Conservation (phyloP, 768 basidiomycete genomes). For the Amanita subjunquillea region DNA sequence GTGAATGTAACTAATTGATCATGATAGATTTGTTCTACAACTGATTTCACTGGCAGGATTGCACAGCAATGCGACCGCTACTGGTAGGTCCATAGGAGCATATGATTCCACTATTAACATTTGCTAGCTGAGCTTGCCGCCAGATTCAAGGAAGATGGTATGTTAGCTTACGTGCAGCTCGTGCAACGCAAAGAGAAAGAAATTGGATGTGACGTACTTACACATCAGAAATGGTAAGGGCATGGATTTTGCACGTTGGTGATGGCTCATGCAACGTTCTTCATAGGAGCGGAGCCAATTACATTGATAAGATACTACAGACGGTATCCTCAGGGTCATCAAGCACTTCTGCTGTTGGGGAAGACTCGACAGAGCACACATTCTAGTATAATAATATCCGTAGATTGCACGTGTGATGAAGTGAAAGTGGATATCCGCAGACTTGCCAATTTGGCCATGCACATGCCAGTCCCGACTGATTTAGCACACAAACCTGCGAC, state of each 20-base stretch:
- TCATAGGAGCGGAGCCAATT: constrained; percentile 80
- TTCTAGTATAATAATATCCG: constrained; percentile 33
- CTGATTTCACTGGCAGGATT: constrained; percentile 86
- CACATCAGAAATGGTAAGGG: constrained; percentile 85
- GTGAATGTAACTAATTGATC: constrained; percentile 4
- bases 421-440: background rate
- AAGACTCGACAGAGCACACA: constrained; percentile 82
- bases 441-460: background rate
- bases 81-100: constrained; percentile 34
- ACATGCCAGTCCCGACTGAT: background rate
- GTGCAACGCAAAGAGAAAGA: constrained; percentile 85
- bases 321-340: constrained; percentile 84
- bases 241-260: background rate
- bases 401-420: background rate
- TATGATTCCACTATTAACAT: constrained; percentile 1
- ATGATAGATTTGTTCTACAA: constrained; percentile 65
- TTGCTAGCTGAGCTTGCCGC: constrained; percentile 64
- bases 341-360: constrained; percentile 73
- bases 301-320: constrained; percentile 78
- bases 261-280: background rate
- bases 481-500: background rate
- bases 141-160: constrained; percentile 77
- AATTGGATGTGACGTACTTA: constrained; percentile 82
- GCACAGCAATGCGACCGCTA: constrained; percentile 72
- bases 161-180: constrained; percentile 87